Evolutionary conservation across 2,329 filamentous ascomycete genomes (phyloP).

Genomic region (Aureobasidium sp.): DNA sequence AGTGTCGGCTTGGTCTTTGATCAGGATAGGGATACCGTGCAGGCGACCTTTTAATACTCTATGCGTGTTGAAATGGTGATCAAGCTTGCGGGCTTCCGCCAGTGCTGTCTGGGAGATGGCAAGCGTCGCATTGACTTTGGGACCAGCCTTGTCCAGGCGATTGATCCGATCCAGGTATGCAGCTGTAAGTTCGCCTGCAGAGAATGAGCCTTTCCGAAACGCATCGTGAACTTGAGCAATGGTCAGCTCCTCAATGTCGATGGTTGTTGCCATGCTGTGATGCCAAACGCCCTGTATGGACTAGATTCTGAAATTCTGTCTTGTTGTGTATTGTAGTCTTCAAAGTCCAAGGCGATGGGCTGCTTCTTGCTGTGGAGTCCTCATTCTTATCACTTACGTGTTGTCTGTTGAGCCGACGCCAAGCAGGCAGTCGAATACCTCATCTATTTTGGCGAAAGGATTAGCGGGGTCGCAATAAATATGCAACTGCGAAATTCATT

Average conservation of each 20-base stretch:
- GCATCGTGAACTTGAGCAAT: constrained; percentile 27
- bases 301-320: too few species aligned
- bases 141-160: constrained; percentile 1
- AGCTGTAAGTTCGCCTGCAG: background rate
- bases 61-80: background rate
- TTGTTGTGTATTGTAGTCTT: too few species aligned
- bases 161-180: constrained; percentile 4
- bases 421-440: too few species aligned
- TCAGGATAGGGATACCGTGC: constrained; percentile 10
- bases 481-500: too few species aligned
- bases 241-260: background rate
- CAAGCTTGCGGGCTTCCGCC: background rate
- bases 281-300: too few species aligned
- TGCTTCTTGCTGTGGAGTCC: too few species aligned
- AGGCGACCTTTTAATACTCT: background rate
- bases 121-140: background rate
- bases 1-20: constrained; percentile 13
- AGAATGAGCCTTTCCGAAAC: constrained; percentile 26
- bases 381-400: too few species aligned
- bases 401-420: too few species aligned
- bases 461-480: too few species aligned
- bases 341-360: too few species aligned
- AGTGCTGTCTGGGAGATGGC: constrained; percentile 6
- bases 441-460: too few species aligned
- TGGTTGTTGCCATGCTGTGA: too few species aligned